phyloP scores from a whole-genome alignment of 164 flowering plant species.

The Nymphaea colorata region DNA sequence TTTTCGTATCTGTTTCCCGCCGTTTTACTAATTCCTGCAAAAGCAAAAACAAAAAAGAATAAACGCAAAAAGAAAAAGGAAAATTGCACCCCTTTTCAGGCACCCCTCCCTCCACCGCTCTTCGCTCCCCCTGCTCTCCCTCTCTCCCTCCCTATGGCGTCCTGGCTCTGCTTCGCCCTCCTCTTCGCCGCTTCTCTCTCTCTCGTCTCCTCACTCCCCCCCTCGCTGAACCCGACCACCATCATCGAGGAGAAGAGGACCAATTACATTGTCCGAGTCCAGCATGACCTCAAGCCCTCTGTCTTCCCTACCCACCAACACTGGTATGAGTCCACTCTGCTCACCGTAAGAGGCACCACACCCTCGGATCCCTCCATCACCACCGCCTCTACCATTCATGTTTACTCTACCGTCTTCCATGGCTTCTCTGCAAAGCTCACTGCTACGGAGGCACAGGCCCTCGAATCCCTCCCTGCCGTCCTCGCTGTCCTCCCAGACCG shows the following conservation, averaged over 20 bases:
- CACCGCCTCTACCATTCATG: constrained; percentile 32
- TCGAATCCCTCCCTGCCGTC: constrained; percentile 27
- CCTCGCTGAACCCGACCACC: not conserved
- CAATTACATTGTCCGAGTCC: constrained; percentile 61
- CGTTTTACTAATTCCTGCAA: not conserved
- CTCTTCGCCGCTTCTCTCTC: not conserved
- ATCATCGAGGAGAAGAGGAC: constrained; percentile 4
- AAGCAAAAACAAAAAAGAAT: too few relatives aligned
- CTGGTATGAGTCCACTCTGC: constrained; percentile 77
- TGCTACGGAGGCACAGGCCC: constrained; percentile 24
- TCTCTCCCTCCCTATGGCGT: not conserved
- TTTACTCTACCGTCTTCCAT: constrained; percentile 60
- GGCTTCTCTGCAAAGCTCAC: constrained; percentile 78
- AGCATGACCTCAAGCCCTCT: constrained; percentile 62
- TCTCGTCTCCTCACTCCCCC: constrained; percentile 1
- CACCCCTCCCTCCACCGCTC: not conserved
- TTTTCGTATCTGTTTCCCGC: not conserved
- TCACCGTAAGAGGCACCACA: constrained; percentile 8
- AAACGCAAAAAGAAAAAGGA: not conserved
- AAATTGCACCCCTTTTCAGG: not conserved
- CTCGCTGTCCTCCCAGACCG: constrained; percentile 65
- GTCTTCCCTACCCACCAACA: constrained; percentile 62
- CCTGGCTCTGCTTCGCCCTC: not conserved
- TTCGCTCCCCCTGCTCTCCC: not conserved
- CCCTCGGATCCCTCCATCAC: not conserved